These are phyloP conservation scores for Fusarium sp. DNA, from an alignment of 2,329 filamentous ascomycete genomes.

Conservation along the genomic window DNA sequence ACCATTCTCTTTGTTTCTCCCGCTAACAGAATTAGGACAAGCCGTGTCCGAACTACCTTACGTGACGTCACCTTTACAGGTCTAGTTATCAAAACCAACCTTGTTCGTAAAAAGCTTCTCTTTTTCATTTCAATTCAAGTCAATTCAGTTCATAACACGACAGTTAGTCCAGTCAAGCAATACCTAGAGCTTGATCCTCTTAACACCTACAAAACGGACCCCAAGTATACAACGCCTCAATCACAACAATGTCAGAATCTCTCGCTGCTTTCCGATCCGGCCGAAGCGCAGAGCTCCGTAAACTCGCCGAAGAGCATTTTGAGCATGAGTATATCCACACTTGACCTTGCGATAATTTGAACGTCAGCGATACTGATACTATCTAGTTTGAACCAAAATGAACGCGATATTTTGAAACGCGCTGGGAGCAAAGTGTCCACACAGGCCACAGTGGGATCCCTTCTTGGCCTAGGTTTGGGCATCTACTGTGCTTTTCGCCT, in stretches of 20 bases:
- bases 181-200: no score
- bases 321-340: slow-evolving; percentile 6
- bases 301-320: slow-evolving; percentile 8
- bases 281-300: slow-evolving; percentile 1
- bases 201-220: not conserved
- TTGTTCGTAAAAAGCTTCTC: not conserved
- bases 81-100: not conserved
- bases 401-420: not conserved
- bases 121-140: no score
- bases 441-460: not conserved
- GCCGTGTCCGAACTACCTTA: no score
- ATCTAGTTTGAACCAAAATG: not conserved
- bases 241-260: slow-evolving; percentile 3
- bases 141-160: not conserved
- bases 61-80: slow-evolving; percentile 1
- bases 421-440: not conserved
- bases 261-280: slow-evolving; percentile 8
- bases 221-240: not conserved
- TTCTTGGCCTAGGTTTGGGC: not conserved
- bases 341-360: no score
- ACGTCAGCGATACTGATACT: not conserved
- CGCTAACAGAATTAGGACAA: not conserved
- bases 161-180: not conserved
- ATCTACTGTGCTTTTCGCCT: slow-evolving; percentile 1
- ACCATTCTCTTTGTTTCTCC: not conserved